phyloP scores from a whole-genome alignment of 805 yeast species.

The Starmera caribaea region DNA sequence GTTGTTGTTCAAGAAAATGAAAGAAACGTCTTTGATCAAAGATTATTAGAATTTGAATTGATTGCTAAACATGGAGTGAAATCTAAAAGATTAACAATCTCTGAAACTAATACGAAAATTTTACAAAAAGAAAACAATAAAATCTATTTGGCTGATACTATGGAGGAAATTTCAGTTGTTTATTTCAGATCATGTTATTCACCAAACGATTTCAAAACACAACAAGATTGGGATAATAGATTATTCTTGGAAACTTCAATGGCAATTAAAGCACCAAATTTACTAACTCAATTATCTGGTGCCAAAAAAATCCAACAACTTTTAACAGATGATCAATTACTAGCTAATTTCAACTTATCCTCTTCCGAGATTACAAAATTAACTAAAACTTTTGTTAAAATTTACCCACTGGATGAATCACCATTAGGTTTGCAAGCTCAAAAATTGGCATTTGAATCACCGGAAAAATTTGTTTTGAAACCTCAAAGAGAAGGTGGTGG shows the following conservation, averaged over 20 bases:
- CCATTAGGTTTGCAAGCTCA: slow-evolving; percentile 53
- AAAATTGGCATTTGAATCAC: slow-evolving; percentile 53
- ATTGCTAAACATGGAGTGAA: slow-evolving; percentile 45
- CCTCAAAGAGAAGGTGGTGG: slow-evolving; percentile 99
- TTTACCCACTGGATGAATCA: slow-evolving; percentile 77
- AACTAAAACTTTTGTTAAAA: slow-evolving; percentile 64
- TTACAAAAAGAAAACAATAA: slow-evolving; percentile 29
- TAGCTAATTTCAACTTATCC: slow-evolving; percentile 37
- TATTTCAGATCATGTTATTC: slow-evolving; percentile 87
- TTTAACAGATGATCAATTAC: slow-evolving; percentile 44
- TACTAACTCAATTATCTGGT: slow-evolving; percentile 85
- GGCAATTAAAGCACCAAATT: slow-evolving; percentile 88
- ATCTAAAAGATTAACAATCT: slow-evolving; percentile 59
- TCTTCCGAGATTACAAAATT: slow-evolving; percentile 22
- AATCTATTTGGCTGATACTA: slow-evolving; percentile 42
- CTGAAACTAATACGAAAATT: slow-evolving; percentile 40
- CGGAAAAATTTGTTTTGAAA: slow-evolving; percentile 73
- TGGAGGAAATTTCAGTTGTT: slow-evolving; percentile 75
- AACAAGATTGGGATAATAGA: slow-evolving; percentile 72
- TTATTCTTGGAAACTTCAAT: slow-evolving; percentile 56
- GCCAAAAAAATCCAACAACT: slow-evolving; percentile 91
- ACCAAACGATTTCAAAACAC: slow-evolving; percentile 65
- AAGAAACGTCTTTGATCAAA: slow-evolving; percentile 86
- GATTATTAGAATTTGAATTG: slow-evolving; percentile 67
- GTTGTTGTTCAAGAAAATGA: slow-evolving; percentile 81